These are phyloP conservation scores for Lasiosphaeria miniovina DNA, from an alignment of 495 filamentous ascomycete genomes.

Conservation along the genomic window DNA sequence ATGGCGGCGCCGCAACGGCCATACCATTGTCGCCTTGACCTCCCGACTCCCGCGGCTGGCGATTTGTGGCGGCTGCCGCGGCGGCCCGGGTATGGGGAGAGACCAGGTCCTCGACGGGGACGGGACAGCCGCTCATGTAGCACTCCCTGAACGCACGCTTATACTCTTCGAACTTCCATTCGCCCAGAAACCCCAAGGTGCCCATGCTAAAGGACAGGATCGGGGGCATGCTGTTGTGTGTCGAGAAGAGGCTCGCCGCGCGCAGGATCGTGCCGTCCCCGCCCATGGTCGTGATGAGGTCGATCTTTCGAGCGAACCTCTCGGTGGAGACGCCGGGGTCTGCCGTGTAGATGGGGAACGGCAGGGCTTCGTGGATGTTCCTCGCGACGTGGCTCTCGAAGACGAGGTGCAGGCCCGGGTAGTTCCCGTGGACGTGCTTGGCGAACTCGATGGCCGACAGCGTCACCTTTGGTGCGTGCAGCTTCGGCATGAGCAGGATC, in stretches of 20 bases:
- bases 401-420: constrained; percentile 76
- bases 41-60: constrained; percentile 11
- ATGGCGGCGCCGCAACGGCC: constrained; percentile 16
- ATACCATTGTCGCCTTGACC: neutral
- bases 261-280: constrained; percentile 95
- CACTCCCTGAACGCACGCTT: constrained; percentile 88
- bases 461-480: constrained; percentile 67
- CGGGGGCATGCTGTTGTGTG: constrained; percentile 76
- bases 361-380: constrained; percentile 67
- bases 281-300: constrained; percentile 83
- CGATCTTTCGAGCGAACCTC: constrained; percentile 63
- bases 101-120: constrained; percentile 42
- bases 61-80: constrained; percentile 14
- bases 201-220: constrained; percentile 98
- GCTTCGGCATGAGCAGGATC: constrained; percentile 85
- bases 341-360: constrained; percentile 74
- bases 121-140: constrained; percentile 82
- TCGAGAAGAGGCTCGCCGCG: constrained; percentile 85
- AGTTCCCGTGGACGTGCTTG: constrained; percentile 74
- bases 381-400: constrained; percentile 75
- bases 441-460: constrained; percentile 73
- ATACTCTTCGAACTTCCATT: constrained; percentile 92
- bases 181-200: constrained; percentile 88
- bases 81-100: constrained; percentile 44
- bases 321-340: constrained; percentile 29